Evolutionary conservation across 2,329 filamentous ascomycete species (phyloP), one percentile per base, ranked within the genome.

Genomic region (Dryadomyces sulphureus): DNA sequence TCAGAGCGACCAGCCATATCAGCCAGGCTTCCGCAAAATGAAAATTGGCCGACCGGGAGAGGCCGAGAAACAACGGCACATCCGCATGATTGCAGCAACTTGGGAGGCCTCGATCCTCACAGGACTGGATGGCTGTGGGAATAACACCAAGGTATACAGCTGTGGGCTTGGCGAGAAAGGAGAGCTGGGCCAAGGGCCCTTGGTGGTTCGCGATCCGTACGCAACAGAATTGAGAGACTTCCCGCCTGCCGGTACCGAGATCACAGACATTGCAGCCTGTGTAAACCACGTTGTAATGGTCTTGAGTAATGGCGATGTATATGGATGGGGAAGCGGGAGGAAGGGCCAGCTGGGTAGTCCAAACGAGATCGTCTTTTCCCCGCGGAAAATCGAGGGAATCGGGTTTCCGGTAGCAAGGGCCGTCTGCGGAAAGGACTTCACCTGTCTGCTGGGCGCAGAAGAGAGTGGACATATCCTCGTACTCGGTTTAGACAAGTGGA

Each of bases 251-350:
- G 74, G 64, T 0, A 70, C 71, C 0, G 62, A 67, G n/a, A 60
- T 94, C 4, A 62, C 75, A 1, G 73, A 81, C 48, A 58, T 95
- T 22, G 68, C 80, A 2, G 82, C 84, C 11, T 78, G 84, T 27
- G 83, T 94, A 68, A 78, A 77, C 20, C 92, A 98, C 58, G 77
- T 79, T 0, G 74, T 93, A 16, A 77, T 68, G 2, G 73, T 95
- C 0, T 63, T 94, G 4, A 73, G 73, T 38, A 81, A 83, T 57
- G 90, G 89, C 0, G 72, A 83, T 16, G 79, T 81, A 1, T 94
- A 84, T 59, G 89, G 87, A 2, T 96, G 90, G 90, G 92, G 92
- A 0, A 85, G 79, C 55, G 81, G 84, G 14, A 75, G 87, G 21
- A 92, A 94, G 58, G 85, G 85, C 0, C 90, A 98, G 59, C 65